Base-by-base conservation (phyloP, 345 rosid species). In the Lepidium africanum region DNA sequence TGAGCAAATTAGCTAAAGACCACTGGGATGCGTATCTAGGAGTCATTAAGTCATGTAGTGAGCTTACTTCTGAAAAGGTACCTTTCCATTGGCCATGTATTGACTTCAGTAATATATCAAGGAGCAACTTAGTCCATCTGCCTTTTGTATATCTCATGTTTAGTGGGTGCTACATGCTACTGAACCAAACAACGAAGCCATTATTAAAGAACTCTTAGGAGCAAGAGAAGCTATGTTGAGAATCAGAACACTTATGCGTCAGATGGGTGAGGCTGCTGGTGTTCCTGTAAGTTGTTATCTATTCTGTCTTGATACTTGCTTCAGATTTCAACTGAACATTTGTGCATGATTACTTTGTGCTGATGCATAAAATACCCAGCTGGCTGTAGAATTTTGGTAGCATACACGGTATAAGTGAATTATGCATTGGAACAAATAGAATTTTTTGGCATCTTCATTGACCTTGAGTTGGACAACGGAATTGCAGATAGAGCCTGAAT, bases 401-500 rank as follows among this genome's bases (percentile, higher is more conserved):
- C 64, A 9, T 30, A 27, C 70, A 55, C 14, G 15, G 6, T 55
- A 46, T 10, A 56, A 46, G 55, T 30, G 50, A 19, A 7, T 55
- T 15, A 10, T 3, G 10, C 50, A 6, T 39, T 51, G 9, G 1
- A 42, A 59, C 40, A 59, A 25, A 15, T 51, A 33, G 62, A 35
- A 35, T 63, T 42, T 33, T 46, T 56, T 9, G 39, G 25, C 49
- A 53, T 57, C 43, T 32, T 42, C 50, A 42, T 40, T 73, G 57
- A 69, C 72, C 61, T 39, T 42, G 63, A 25, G 32, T 25, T 25
- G 21, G 27, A 69, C 68, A 71, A 45, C 37, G 45, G 39, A 77
- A 81, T 78, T 81, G 80, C 91, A 91, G 97, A 91, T 86, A 61
- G 97, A 91, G 77, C 97, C 97, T 15, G 88, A 86, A 73, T 73